A percentile compares a stretch with the other conserved stretches of the same genome.
These are phyloP conservation scores for Pseudogymnoascus verrucosus DNA, from an alignment of 2,329 filamentous ascomycete genomes.

Conservation along the genomic window DNA sequence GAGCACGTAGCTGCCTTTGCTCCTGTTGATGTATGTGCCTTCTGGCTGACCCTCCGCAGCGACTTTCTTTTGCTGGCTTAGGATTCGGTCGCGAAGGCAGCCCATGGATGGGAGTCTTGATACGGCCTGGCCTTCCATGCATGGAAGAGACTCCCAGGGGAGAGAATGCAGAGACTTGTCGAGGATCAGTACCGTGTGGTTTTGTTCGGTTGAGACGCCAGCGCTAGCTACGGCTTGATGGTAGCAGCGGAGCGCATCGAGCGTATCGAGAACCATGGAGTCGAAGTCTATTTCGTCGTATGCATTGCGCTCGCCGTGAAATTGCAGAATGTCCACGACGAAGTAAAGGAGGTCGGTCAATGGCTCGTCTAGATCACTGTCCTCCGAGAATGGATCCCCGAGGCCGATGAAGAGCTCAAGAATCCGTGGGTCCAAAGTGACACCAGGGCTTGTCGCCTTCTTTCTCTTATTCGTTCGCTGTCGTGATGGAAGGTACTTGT, in stretches of 20 bases:
- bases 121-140: constrained; percentile 68
- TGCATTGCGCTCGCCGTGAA: constrained; percentile 90
- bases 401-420: constrained; percentile 84
- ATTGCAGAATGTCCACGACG: constrained; percentile 91
- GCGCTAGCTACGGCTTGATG: constrained; percentile 43
- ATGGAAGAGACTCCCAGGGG: constrained; percentile 93
- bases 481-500: constrained; percentile 79
- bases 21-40: constrained; percentile 49
- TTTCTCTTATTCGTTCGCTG: constrained; percentile 51
- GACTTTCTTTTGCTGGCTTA: constrained; percentile 27
- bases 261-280: constrained; percentile 75
- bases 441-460: constrained; percentile 27
- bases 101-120: constrained; percentile 83
- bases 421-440: constrained; percentile 57
- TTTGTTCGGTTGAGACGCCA: constrained; percentile 30
- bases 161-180: constrained; percentile 88
- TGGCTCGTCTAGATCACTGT: constrained; percentile 73
- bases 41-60: constrained; percentile 16
- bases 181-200: constrained; percentile 79
- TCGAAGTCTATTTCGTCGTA: constrained; percentile 98
- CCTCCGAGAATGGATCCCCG: constrained; percentile 60
- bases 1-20: constrained; percentile 67
- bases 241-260: constrained; percentile 76
- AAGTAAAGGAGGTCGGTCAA: constrained; percentile 94
- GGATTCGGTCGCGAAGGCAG: constrained; percentile 68